Conservation (phyloP, 306 rosid genomes). For the Trifolium fragiferum region DNA sequence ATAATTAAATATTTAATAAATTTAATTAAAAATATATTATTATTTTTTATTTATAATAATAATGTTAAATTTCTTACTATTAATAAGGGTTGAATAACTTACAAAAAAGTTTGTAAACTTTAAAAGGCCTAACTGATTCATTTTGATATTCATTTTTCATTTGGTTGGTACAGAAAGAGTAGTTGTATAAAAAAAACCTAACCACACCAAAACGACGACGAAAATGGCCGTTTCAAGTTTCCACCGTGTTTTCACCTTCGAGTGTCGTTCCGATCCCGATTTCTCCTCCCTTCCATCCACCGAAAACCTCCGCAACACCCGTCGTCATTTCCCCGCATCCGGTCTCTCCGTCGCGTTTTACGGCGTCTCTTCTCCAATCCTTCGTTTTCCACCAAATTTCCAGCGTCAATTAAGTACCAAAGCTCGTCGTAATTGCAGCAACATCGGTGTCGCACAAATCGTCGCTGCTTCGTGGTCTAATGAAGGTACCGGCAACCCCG, state of each 20-base stretch:
- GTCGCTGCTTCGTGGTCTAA: constrained; percentile 99
- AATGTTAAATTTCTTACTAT: too few relatives aligned
- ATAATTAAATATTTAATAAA: too few relatives aligned
- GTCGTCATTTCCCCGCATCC: constrained; percentile 18
- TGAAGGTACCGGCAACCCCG: constrained; percentile 40
- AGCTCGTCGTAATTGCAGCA: constrained; percentile 95
- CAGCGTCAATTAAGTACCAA: constrained; percentile 90
- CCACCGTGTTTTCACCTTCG: constrained; percentile 42
- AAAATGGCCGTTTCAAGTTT: constrained; percentile 46
- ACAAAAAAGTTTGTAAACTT: too few relatives aligned
- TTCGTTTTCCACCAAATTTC: constrained; percentile 87
- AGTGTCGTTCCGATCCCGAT: constrained; percentile 51
- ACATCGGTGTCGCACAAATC: constrained; percentile 96
- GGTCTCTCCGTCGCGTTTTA: constrained; percentile 10
- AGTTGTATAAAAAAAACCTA: neutral
- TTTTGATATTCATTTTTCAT: neutral
- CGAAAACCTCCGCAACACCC: constrained; percentile 27
- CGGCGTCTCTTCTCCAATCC: constrained; percentile 40
- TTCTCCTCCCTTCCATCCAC: constrained; percentile 38
- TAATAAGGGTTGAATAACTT: too few relatives aligned
- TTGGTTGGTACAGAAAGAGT: neutral
- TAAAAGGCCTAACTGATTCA: too few relatives aligned
- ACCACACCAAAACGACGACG: constrained; percentile 31
- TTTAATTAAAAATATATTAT: too few relatives aligned
- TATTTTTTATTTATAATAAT: too few relatives aligned